phyloP scores from a whole-genome alignment of 345 rosid species.

The Atalantia buxifolia region DNA sequence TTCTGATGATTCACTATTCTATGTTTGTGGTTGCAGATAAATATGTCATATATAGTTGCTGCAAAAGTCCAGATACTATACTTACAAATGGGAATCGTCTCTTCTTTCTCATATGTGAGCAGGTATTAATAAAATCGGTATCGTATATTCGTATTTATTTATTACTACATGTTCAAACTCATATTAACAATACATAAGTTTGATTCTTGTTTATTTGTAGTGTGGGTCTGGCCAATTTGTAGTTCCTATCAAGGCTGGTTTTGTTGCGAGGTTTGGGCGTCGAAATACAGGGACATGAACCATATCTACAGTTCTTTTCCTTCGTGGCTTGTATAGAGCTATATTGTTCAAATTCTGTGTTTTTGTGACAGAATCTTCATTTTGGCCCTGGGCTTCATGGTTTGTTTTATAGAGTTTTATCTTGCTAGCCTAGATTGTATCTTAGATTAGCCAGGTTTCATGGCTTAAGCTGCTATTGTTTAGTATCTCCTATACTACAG shows the following conservation, averaged over 20 bases:
- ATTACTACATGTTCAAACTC: neutral
- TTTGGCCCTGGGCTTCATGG: neutral
- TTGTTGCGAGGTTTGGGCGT: conserved; percentile 12
- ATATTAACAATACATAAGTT: neutral
- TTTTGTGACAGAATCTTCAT: neutral
- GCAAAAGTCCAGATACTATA: conserved; percentile 50
- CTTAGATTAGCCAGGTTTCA: neutral
- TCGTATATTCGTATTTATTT: neutral
- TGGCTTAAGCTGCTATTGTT: neutral
- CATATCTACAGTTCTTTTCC: neutral
- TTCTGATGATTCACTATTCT: neutral
- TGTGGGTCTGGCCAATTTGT: conserved; percentile 2
- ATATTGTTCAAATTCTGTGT: neutral
- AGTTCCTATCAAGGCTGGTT: conserved; percentile 4
- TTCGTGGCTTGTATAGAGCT: neutral
- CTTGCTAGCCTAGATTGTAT: neutral
- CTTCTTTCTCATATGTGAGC: conserved; percentile 47
- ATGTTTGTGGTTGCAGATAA: conserved; percentile 27
- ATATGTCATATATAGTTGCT: conserved; percentile 42
- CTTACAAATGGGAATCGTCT: conserved; percentile 36
- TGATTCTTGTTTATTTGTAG: neutral
- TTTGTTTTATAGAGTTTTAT: neutral
- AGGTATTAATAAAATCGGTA: neutral
- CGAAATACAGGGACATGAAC: neutral
- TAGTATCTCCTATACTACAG: no score